A percentile compares a stretch with the other conserved stretches of the same genome.
phyloP scores from a whole-genome alignment of 805 yeast genomes.

The Metschnikowia lachancei region DNA sequence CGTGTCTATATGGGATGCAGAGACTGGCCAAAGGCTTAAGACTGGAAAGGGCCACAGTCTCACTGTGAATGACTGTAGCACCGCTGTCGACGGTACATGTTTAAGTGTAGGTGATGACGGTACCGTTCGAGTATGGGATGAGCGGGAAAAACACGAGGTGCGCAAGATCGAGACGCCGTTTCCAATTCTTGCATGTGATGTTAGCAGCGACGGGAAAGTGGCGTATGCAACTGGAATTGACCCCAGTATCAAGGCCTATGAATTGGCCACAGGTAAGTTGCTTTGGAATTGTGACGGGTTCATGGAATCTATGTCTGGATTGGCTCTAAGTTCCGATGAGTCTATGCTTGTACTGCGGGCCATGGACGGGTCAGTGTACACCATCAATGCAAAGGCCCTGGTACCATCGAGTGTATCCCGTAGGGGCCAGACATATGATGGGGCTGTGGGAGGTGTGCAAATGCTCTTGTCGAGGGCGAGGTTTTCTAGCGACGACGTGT shows the following conservation, averaged over 20 bases:
- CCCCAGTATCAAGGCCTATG: slow-evolving; percentile 59
- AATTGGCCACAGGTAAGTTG: slow-evolving; percentile 45
- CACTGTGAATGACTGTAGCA: slow-evolving; percentile 55
- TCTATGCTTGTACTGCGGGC: slow-evolving; percentile 51
- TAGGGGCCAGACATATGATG: slow-evolving; percentile 51
- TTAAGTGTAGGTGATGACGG: slow-evolving; percentile 69
- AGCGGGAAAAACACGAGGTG: slow-evolving; percentile 48
- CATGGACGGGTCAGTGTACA: slow-evolving; percentile 54
- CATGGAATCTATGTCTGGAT: slow-evolving; percentile 56
- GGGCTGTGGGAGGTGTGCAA: slow-evolving; percentile 55
- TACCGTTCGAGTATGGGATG: slow-evolving; percentile 59
- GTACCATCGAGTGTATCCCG: slow-evolving; percentile 41
- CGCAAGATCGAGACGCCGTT: slow-evolving; percentile 44
- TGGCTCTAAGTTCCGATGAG: slow-evolving; percentile 48
- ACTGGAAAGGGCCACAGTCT: slow-evolving; percentile 52
- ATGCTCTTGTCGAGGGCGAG: slow-evolving; percentile 49
- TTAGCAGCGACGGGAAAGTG: slow-evolving; percentile 37
- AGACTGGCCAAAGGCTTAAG: slow-evolving; percentile 52
- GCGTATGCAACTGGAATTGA: slow-evolving; percentile 68
- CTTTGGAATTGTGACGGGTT: slow-evolving; percentile 45
- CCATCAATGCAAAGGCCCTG: slow-evolving; percentile 52
- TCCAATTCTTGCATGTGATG: slow-evolving; percentile 53
- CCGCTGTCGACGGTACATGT: slow-evolving; percentile 29
- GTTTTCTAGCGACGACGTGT: slow-evolving; percentile 41
- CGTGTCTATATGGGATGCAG: slow-evolving; percentile 60